Evolutionary conservation across 2,329 filamentous ascomycete species (phyloP).

Genomic region (Cladosporium sp.): DNA sequence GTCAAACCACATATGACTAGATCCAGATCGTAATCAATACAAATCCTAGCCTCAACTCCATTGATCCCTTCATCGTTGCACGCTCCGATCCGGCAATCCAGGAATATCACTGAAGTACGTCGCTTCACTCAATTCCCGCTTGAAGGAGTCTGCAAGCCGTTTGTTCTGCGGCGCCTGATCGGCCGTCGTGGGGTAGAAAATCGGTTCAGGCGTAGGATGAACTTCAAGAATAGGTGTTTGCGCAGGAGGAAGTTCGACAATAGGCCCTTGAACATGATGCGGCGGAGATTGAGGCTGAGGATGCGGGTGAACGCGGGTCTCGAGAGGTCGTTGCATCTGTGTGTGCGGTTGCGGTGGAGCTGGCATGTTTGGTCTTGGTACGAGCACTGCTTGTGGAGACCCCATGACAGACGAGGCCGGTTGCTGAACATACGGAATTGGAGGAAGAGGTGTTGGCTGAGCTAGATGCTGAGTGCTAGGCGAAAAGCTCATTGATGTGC

Average conservation of each 20-base stretch:
- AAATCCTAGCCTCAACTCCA: background rate
- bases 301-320: background rate
- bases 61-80: background rate
- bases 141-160: conserved; percentile 12
- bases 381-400: background rate
- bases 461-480: background rate
- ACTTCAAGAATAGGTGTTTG: background rate
- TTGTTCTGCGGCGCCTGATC: conserved; percentile 15
- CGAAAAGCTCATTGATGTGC: conserved; percentile 6
- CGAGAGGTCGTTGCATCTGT: background rate
- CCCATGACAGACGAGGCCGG: background rate
- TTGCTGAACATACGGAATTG: background rate
- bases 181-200: background rate
- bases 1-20: background rate
- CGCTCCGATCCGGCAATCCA: conserved; percentile 12
- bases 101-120: conserved; percentile 21
- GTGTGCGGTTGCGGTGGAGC: background rate
- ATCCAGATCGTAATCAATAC: background rate
- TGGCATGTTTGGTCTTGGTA: background rate
- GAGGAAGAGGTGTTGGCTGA: background rate
- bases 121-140: conserved; percentile 15
- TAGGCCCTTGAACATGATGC: background rate
- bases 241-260: background rate
- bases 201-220: background rate
- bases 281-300: background rate